These are phyloP conservation scores for Brassica nigra DNA, from an alignment of 345 rosid species.

Conservation along the genomic window DNA sequence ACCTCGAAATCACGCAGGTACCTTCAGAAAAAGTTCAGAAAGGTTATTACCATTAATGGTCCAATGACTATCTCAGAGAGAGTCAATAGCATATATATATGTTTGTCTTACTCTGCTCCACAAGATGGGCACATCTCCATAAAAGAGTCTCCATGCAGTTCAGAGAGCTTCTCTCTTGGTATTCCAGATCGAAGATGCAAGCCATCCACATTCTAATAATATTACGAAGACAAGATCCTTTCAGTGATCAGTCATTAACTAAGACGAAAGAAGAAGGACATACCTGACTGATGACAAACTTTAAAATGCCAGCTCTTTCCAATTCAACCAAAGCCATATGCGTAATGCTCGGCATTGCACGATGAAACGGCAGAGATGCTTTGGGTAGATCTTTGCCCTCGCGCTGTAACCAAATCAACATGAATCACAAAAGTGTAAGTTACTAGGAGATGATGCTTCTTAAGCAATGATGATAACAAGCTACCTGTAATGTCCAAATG, in stretches of 20 bases:
- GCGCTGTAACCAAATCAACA: slow-evolving; percentile 51
- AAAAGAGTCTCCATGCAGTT: slow-evolving; percentile 92
- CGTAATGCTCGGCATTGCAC: slow-evolving; percentile 95
- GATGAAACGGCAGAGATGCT: slow-evolving; percentile 93
- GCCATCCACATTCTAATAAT: slow-evolving; percentile 83
- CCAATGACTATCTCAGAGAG: not conserved
- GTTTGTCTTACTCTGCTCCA: slow-evolving; percentile 69
- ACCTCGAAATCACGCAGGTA: slow-evolving; percentile 94
- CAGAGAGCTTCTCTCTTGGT: slow-evolving; percentile 95
- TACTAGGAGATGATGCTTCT: slow-evolving; percentile 1
- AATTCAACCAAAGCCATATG: slow-evolving; percentile 96
- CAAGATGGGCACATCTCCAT: slow-evolving; percentile 91
- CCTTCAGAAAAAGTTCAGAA: slow-evolving; percentile 50
- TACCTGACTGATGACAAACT: slow-evolving; percentile 94
- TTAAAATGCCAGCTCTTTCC: slow-evolving; percentile 83
- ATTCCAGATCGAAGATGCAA: slow-evolving; percentile 99
- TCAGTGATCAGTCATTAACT: not conserved
- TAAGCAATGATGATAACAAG: not conserved
- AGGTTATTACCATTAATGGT: not conserved
- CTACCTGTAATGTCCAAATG: slow-evolving; percentile 95
- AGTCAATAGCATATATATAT: slow-evolving; percentile 11
- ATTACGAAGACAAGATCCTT: slow-evolving; percentile 3
- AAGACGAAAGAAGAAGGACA: not conserved
- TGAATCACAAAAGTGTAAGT: slow-evolving; percentile 16
- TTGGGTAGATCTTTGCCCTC: slow-evolving; percentile 88